A percentile compares a stretch with the other conserved stretches of the same genome.
These are phyloP conservation scores for Xylaria sp. DNA, from an alignment of 2,329 filamentous ascomycete genomes.

Conservation along the genomic window DNA sequence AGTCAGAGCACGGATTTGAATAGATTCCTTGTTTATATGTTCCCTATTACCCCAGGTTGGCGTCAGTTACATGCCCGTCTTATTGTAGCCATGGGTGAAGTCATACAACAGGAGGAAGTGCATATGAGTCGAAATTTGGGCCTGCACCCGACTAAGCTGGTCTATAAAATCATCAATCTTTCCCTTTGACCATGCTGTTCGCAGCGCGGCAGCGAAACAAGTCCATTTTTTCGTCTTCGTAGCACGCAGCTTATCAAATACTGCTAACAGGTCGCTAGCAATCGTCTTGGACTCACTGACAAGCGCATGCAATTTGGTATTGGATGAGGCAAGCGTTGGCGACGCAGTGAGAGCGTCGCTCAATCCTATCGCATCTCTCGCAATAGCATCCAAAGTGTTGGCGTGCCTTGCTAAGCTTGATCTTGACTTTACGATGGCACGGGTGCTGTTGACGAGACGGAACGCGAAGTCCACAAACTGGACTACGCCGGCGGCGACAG, in stretches of 20 bases:
- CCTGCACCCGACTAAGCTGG: constrained; percentile 12
- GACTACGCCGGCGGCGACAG: constrained; percentile 8
- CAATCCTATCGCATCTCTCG: constrained; percentile 7
- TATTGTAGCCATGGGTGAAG: not conserved
- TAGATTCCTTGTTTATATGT: constrained; percentile 13
- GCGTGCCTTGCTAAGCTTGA: constrained; percentile 5
- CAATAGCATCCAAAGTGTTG: constrained; percentile 19
- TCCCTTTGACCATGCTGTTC: constrained; percentile 11
- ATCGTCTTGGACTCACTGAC: constrained; percentile 14
- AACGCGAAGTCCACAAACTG: constrained; percentile 20
- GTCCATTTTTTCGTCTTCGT: constrained; percentile 13
- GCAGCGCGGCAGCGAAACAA: constrained; percentile 15
- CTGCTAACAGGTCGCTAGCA: not conserved
- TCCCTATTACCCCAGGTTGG: constrained; percentile 3
- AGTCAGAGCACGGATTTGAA: constrained; percentile 2
- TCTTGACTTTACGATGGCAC: constrained; percentile 12
- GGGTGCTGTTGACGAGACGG: constrained; percentile 13
- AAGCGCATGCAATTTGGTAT: constrained; percentile 13
- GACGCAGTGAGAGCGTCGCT: constrained; percentile 12
- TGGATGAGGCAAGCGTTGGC: constrained; percentile 6
- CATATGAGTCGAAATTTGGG: constrained; percentile 20
- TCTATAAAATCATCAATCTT: constrained; percentile 8
- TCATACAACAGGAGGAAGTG: constrained; percentile 18
- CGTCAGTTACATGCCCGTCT: not conserved
- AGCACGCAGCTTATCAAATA: constrained; percentile 5